These are phyloP conservation scores for Candida ascalaphidarum DNA, from an alignment of 805 yeast genomes.

Conservation along the genomic window DNA sequence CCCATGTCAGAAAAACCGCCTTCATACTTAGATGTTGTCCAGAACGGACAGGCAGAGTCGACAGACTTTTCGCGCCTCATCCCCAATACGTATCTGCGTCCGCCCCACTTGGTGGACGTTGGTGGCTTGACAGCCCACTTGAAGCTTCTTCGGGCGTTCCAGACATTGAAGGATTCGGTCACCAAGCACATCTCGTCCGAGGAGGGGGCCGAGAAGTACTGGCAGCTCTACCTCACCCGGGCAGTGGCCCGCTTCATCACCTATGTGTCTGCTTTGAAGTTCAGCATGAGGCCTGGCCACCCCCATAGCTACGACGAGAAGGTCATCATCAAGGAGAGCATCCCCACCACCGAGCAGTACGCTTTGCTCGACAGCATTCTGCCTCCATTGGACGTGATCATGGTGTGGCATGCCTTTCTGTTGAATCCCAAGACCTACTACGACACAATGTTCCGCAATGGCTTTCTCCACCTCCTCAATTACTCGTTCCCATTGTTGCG, in stretches of 20 bases:
- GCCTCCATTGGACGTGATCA: slow-evolving; percentile 15
- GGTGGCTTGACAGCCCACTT: slow-evolving; percentile 12
- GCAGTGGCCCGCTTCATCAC: slow-evolving; percentile 14
- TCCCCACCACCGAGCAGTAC: neutral
- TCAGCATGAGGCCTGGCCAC: neutral
- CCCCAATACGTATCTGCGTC: too few species aligned
- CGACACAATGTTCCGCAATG: slow-evolving; percentile 8
- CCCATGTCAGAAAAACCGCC: too few species aligned
- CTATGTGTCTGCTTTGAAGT: slow-evolving; percentile 9
- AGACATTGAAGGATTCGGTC: slow-evolving; percentile 8
- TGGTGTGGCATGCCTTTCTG: slow-evolving; percentile 17
- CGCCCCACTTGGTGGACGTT: too few species aligned
- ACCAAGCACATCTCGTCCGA: too few species aligned
- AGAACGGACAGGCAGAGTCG: too few species aligned
- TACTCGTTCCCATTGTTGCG: slow-evolving; percentile 11
- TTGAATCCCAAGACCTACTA: slow-evolving; percentile 10
- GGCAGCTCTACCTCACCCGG: slow-evolving; percentile 14
- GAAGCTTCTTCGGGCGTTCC: slow-evolving; percentile 13
- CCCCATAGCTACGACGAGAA: neutral
- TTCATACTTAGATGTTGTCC: too few species aligned
- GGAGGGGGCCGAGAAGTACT: slow-evolving; percentile 3
- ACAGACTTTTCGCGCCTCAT: too few species aligned
- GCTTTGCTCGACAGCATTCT: slow-evolving; percentile 2
- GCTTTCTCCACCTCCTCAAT: slow-evolving; percentile 7
- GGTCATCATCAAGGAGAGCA: slow-evolving; percentile 1